A percentile compares a stretch with the other conserved stretches of the same genome.
Evolutionary conservation across 108 stramenopile genomes (phyloP).

Genomic region (Fistulifera pelliculosa): DNA sequence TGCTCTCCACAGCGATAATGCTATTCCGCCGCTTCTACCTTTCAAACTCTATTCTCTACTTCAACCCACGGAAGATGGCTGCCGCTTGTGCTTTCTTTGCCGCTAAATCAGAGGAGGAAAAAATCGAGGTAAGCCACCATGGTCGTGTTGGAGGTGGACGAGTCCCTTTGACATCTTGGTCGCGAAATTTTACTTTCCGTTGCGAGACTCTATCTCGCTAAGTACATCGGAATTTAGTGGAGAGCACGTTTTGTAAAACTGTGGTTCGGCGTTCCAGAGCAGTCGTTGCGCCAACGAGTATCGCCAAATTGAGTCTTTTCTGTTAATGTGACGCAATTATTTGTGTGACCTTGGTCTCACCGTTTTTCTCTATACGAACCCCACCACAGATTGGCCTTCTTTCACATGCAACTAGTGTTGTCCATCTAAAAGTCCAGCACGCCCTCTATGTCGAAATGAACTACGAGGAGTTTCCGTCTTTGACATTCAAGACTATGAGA

Average conservation of each 20-base stretch:
- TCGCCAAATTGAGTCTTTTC: constrained; percentile 20
- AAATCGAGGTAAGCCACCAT: constrained; percentile 26
- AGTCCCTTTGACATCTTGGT: no score
- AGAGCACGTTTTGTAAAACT: background rate
- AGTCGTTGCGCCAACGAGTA: constrained; percentile 2
- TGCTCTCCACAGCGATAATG: constrained; percentile 63
- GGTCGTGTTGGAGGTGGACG: no score
- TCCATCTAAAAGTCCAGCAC: constrained; percentile 20
- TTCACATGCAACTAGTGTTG: constrained; percentile 30
- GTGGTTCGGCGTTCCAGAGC: background rate
- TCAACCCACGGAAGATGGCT: constrained; percentile 55
- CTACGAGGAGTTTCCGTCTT: constrained; percentile 22
- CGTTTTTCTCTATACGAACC: background rate
- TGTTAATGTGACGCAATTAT: constrained; percentile 9
- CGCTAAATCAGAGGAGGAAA: constrained; percentile 58
- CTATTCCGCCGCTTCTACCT: constrained; percentile 69
- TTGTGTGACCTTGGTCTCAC: background rate
- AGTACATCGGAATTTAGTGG: background rate
- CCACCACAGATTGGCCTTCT: constrained; percentile 27
- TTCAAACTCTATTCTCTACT: constrained; percentile 66
- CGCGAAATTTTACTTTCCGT: no score
- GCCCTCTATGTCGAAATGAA: constrained; percentile 23
- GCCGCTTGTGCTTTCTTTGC: constrained; percentile 68
- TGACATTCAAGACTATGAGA: constrained; percentile 38
- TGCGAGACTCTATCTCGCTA: background rate